Evolutionary conservation across 1,139 yeast species (phyloP).

Genomic region (Yamadazyma aaseri): DNA sequence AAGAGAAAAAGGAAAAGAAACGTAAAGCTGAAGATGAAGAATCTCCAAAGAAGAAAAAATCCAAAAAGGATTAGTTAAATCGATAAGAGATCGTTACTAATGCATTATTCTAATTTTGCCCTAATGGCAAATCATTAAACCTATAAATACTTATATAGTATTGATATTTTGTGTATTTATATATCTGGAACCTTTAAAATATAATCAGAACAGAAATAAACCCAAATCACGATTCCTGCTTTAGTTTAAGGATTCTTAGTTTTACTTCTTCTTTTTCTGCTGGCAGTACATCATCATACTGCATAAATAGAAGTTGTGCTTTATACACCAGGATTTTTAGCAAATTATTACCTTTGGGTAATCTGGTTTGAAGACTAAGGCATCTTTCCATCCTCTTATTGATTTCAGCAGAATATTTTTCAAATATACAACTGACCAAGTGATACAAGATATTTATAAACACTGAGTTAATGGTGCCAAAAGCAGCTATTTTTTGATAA

Average conservation of each 20-base stretch:
- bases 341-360: background rate
- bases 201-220: too few species aligned
- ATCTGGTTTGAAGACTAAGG: background rate
- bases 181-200: background rate
- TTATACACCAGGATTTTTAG: conserved; percentile 2
- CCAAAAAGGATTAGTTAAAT: conserved; percentile 29
- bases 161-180: background rate
- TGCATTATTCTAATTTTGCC: too few species aligned
- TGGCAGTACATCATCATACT: conserved; percentile 1
- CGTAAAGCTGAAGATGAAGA: conserved; percentile 61
- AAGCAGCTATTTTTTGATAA: too few species aligned
- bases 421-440: conserved; percentile 7
- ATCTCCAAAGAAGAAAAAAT: conserved; percentile 42
- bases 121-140: too few species aligned
- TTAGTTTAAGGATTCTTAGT: conserved; percentile 4
- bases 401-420: conserved; percentile 17
- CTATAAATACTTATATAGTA: background rate
- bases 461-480: conserved; percentile 1
- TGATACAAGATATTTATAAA: conserved; percentile 4
- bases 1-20: conserved; percentile 42
- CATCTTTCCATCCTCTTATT: conserved; percentile 5
- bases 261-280: conserved; percentile 5
- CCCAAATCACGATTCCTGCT: too few species aligned
- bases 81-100: background rate
- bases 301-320: background rate